Evolutionary conservation across 1,284 basidiomycete genomes (phyloP).

Genomic region (Xanthoconium separans): DNA sequence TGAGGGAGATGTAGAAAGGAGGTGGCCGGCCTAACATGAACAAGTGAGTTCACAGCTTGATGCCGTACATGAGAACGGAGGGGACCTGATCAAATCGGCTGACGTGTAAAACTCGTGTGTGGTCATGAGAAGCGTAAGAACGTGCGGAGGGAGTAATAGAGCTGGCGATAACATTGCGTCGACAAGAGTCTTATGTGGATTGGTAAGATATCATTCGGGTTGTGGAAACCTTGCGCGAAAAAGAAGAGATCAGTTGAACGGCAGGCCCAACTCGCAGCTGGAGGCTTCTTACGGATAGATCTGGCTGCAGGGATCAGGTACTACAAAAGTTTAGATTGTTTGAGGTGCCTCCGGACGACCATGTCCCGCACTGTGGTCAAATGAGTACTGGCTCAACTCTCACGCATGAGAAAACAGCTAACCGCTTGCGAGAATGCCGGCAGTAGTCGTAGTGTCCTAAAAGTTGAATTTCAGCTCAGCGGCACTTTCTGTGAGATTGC

Average conservation of each 20-base stretch:
- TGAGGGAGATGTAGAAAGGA: neutral
- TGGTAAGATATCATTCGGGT: slow-evolving; percentile 4
- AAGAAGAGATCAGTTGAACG: neutral
- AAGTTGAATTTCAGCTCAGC: slow-evolving; percentile 4
- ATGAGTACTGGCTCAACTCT: neutral
- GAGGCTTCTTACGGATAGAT: slow-evolving; percentile 9
- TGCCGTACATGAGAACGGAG: neutral
- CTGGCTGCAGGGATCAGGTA: neutral
- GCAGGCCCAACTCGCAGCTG: neutral
- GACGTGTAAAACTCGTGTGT: slow-evolving; percentile 2
- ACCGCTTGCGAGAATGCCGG: slow-evolving; percentile 77
- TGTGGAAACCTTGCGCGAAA: slow-evolving; percentile 3
- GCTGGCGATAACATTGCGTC: slow-evolving; percentile 14
- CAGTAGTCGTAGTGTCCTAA: slow-evolving; percentile 70
- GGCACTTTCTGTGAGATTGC: neutral
- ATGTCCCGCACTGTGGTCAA: slow-evolving; percentile 34
- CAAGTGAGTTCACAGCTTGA: neutral
- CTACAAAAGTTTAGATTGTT: slow-evolving; percentile 58
- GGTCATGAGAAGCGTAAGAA: slow-evolving; percentile 13
- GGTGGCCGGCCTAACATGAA: neutral
- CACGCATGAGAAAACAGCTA: slow-evolving; percentile 22
- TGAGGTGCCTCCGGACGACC: slow-evolving; percentile 39
- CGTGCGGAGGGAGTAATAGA: slow-evolving; percentile 5
- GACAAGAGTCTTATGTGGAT: slow-evolving; percentile 8
- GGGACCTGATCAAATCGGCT: neutral